Base-by-base conservation (phyloP, 768 basidiomycete species). In the Tubosaeta brunneosetosa region DNA sequence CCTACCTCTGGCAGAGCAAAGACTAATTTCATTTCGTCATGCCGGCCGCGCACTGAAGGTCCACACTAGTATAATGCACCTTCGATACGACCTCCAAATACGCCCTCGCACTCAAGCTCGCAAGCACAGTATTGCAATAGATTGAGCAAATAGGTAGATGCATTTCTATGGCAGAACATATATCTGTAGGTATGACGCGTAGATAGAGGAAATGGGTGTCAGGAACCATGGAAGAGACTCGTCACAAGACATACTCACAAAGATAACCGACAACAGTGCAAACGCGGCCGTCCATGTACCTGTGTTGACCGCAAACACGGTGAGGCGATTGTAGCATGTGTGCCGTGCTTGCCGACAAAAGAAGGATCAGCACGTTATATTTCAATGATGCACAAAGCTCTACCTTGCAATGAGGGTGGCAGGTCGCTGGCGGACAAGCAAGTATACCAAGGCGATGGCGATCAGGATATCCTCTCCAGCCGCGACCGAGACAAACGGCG, bases 281-380 rank as follows among this genome's bases (percentile, higher is more conserved):
- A 59, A 63, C 0, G 81, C 77, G 55, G 83, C 82, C 14, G 79
- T 72, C 5, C 75, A 76, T 16, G 82, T 73, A 1, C 78, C 71
- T 5, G 41, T 44, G 17, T 48, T 43, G 34, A 53, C 33, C 4
- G 41, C n/a, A 32, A 53, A 44, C 5, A 53, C 7, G 6, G 31
- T 42, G 19, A 52, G 45, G 16, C 51, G 38, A 22, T 26, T 47
- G 46, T 32, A 52, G 11, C n/a, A 52, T 33, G n/a, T 41, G 31
- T 11, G 34, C n/a, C n/a, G 45, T 52, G 9, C 51, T 52, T 29
- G 27, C 10, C 17, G 29, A 14, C 14, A 29, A 31, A 31, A 29
- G 31, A 17, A 9, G 1, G 4, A 29, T 22, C 22, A 22, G 22
- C 22, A 22, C 1, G 29, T 4, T 29, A 1, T 6, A 16, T 5